phyloP scores from a whole-genome alignment of 805 yeast species.

The Lipomyces sp. region DNA sequence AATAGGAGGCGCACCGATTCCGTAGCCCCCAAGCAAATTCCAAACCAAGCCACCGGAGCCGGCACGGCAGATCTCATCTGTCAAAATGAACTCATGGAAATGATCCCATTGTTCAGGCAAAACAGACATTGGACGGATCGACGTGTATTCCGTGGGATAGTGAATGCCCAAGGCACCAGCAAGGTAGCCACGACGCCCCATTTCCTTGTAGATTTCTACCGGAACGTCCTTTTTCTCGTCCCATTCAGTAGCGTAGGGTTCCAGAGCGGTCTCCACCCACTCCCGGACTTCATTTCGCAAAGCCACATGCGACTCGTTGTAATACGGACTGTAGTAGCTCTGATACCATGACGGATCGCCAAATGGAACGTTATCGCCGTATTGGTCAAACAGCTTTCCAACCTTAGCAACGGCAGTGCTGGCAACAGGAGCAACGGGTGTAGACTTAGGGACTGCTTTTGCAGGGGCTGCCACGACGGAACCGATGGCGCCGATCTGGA shows the following conservation, averaged over 20 bases:
- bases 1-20: constrained; percentile 44
- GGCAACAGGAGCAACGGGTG: constrained; percentile 6
- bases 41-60: constrained; percentile 45
- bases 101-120: constrained; percentile 41
- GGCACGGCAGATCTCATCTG: constrained; percentile 41
- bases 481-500: constrained; percentile 30
- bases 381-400: constrained; percentile 19
- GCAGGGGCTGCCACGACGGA: constrained; percentile 6
- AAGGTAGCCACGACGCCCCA: constrained; percentile 43
- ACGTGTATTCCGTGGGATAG: constrained; percentile 41
- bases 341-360: constrained; percentile 44
- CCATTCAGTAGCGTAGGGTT: constrained; percentile 46
- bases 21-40: constrained; percentile 43
- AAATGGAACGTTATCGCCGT: constrained; percentile 39
- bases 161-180: constrained; percentile 41
- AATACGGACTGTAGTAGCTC: constrained; percentile 41
- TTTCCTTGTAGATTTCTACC: constrained; percentile 31
- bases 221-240: constrained; percentile 41
- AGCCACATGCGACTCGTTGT: constrained; percentile 42
- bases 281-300: constrained; percentile 42
- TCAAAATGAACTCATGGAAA: constrained; percentile 42
- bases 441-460: constrained; percentile 5
- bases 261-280: constrained; percentile 41
- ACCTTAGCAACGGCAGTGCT: not conserved
- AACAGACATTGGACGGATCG: constrained; percentile 38